Base-by-base conservation (phyloP, 495 filamentous ascomycete species). In the Parmelia sp. region DNA sequence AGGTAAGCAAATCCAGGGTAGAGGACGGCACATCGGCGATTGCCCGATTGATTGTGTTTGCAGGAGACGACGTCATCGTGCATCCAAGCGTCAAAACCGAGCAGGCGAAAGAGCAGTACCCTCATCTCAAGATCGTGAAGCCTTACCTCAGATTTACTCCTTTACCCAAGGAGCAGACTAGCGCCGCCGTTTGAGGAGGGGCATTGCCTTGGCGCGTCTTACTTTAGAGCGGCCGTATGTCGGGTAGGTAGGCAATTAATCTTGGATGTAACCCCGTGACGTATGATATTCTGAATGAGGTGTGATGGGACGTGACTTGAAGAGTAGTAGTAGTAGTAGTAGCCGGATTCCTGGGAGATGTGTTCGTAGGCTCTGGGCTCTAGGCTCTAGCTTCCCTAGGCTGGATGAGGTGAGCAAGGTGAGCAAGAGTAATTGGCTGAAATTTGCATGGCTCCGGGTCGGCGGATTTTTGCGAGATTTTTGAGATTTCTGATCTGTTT, bases 21-120 rank as follows among this genome's bases (percentile, higher is more conserved):
- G 27, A 55, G 51, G 27, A 21, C 51, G 39, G 44, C 31, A 45
- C 27, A 1, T 31, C 27, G 42, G 37, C 35, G 42, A 66, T 37
- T 68, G 60, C 63, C 63, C 5, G 23, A 6, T 15, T 6, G n/a
- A n/a, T n/a, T n/a, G n/a, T n/a, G n/a, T 60, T 8, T 36, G 25
- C 53, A 69, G 86, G 91, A 67, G 89, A 96, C 71, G 94, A 98
- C 72, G 95, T 97, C 69, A 96, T 97, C 71, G 92, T 97, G 61
- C 90, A 94, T 76, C 94, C 95, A 27, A 82, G 82, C 68, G 85
- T 97, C 73, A 90, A 88, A 75, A 90, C 88, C 72, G 87, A 95
- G 72, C 82, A 91, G 76, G 94, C 94, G 51, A 88, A 92, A 82
- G 82, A 88, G 75, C 82, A 96, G 69, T 97, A 96, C 83, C 91